Evolutionary conservation across 148 eudicot species (phyloP), one percentile per base, ranked within the genome.

Genomic region (Heliosperma pusillum): DNA sequence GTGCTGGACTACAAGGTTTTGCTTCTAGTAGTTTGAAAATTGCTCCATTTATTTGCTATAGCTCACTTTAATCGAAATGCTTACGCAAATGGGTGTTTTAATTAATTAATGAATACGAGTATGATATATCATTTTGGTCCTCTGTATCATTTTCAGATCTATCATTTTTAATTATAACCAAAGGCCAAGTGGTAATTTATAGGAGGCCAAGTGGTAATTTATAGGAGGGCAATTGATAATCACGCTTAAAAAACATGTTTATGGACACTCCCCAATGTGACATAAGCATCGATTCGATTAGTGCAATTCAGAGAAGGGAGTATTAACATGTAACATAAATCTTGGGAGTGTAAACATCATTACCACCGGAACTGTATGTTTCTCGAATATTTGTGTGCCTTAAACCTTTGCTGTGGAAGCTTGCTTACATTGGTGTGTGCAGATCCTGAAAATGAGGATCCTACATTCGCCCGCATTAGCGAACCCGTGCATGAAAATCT

Each of bases 401-500:
- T 73, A 29, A 53, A 20, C 10, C 57, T 76, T 76, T 67, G 36
- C 30, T 52, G 20, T 7, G 13, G 24, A 20, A 65, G 47, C 53
- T 24, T 13, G 22, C 19, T 26, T 66, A 40, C 70, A 40, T 36
- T 2, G 70, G 21, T 67, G 17, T 42, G 50, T 79, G 67, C 83
- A 93, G 98, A 87, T 69, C 27, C 66, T 55, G 89, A 86, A 57
- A 72, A 82, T 73, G 85, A 85, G 63, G 86, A 75, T 81, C 84
- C 90, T 72, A 87, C 88, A 61, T 93, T 89, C 81, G 77, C 77
- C 65, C 78, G 81, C 62, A 89, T 93, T 69, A 81, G 84, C 66
- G 88, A 93, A 76, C 78, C 88, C 24, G 91, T 93, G 42, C 79
- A 91, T 66, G 89, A 84, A 76, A 89, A 91, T 76, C 74, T 93